phyloP scores from a whole-genome alignment of 2,329 filamentous ascomycete genomes.

The Neurospora crassa region DNA sequence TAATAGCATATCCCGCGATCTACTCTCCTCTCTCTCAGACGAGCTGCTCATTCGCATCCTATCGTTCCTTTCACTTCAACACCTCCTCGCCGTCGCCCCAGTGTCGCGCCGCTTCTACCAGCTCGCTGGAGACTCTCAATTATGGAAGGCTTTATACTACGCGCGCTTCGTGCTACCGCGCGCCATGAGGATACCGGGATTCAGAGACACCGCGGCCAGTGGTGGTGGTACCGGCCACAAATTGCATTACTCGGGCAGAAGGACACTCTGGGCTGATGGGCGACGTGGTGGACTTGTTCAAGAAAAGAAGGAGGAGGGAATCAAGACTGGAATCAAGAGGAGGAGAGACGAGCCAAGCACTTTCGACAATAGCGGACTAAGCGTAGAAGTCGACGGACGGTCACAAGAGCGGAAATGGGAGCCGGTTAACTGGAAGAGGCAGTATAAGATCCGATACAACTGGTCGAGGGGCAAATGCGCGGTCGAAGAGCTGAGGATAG shows the following conservation, averaged over 20 bases:
- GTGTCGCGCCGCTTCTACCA: constrained; percentile 68
- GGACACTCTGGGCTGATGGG: constrained; percentile 36
- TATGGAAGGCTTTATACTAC: constrained; percentile 90
- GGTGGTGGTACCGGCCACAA: constrained; percentile 21
- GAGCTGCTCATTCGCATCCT: constrained; percentile 82
- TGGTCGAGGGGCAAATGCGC: constrained; percentile 78
- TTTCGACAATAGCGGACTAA: not conserved
- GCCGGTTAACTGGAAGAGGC: constrained; percentile 71
- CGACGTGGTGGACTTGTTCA: constrained; percentile 36
- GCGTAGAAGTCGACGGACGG: constrained; percentile 18
- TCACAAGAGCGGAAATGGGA: constrained; percentile 36
- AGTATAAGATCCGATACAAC: constrained; percentile 83
- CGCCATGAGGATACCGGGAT: constrained; percentile 64
- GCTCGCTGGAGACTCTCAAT: constrained; percentile 69
- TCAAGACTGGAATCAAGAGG: not conserved
- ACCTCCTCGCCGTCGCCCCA: constrained; percentile 52
- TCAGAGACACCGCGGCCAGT: constrained; percentile 29
- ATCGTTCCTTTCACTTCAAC: constrained; percentile 59
- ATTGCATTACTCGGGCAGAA: constrained; percentile 35
- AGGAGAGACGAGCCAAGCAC: not conserved
- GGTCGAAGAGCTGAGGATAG: constrained; percentile 60
- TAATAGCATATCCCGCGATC: constrained; percentile 34
- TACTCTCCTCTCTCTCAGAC: constrained; percentile 67
- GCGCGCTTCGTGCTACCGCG: constrained; percentile 76
- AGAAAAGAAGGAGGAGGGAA: constrained; percentile 34